Percentiles rank a stretch among this genome's conserved stretches.
phyloP scores from a whole-genome alignment of 768 basidiomycete genomes.

The Serendipita sp. region DNA sequence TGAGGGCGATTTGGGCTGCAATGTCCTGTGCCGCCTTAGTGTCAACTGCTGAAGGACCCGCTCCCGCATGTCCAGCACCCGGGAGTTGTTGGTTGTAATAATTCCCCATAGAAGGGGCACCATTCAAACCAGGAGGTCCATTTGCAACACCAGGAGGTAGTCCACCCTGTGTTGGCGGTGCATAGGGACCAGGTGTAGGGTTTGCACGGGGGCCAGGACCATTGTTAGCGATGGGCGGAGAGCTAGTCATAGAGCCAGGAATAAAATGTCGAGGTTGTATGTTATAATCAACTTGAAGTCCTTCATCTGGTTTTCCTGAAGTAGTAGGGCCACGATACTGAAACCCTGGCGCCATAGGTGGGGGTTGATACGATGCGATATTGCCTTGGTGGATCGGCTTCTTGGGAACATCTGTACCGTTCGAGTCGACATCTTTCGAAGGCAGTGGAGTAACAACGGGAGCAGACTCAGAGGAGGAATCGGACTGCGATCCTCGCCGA shows the following conservation, averaged over 20 bases:
- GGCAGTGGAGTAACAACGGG: neutral
- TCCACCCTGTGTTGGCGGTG: neutral
- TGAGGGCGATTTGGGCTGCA: constrained; percentile 1
- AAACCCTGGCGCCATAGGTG: neutral
- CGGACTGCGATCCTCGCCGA: neutral
- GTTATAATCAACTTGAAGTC: constrained; percentile 38
- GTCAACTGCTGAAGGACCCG: neutral
- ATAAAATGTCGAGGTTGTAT: constrained; percentile 40
- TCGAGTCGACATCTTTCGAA: neutral
- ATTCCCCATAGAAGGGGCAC: neutral
- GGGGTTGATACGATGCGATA: neutral
- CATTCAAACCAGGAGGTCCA: neutral
- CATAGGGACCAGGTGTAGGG: neutral
- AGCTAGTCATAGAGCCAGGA: neutral
- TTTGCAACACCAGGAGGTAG: neutral
- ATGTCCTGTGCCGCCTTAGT: neutral
- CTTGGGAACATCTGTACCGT: neutral
- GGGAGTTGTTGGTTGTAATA: neutral
- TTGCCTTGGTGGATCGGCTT: neutral
- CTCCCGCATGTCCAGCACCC: neutral
- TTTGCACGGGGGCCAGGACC: neutral
- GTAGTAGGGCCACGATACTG: neutral
- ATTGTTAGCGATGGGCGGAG: neutral
- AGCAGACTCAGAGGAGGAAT: neutral
- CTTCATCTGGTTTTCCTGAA: constrained; percentile 5